These are phyloP conservation scores for Cynara cardunculus DNA, from an alignment of 129 eudicot genomes.

Conservation along the genomic window DNA sequence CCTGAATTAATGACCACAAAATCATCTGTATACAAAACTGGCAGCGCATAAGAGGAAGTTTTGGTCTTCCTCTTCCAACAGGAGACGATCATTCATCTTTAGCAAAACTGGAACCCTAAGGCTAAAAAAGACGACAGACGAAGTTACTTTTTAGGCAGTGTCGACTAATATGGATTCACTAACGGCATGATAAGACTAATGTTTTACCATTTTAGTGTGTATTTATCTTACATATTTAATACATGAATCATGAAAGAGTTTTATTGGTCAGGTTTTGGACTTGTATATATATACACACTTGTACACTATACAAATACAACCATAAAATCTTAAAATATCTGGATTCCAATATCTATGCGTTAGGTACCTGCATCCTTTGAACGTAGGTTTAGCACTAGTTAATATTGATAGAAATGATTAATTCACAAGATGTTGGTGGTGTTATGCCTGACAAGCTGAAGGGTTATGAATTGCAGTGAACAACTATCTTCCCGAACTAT, in stretches of 20 bases:
- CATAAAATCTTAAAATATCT: not conserved
- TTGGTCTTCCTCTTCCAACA: not conserved
- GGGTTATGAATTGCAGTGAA: slow-evolving; percentile 64
- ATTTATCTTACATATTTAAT: not conserved
- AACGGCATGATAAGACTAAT: not conserved
- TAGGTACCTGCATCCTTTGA: not conserved
- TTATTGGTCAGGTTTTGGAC: not conserved
- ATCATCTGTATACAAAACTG: not conserved
- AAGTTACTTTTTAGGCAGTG: not conserved
- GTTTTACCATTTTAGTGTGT: not conserved
- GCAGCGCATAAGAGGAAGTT: not conserved
- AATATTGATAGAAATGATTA: slow-evolving; percentile 8
- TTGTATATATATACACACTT: not conserved
- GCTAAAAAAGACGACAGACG: not conserved
- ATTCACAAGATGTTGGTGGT: slow-evolving; percentile 8
- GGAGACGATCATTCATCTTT: not conserved
- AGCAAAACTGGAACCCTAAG: not conserved
- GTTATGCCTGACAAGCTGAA: slow-evolving; percentile 42
- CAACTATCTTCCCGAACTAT: slow-evolving; percentile 53
- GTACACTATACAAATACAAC: not conserved
- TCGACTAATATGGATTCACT: not conserved
- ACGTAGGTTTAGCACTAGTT: not conserved
- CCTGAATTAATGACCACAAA: slow-evolving; percentile 1
- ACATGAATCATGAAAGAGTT: not conserved
- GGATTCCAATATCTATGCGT: not conserved